A percentile compares a stretch with the other conserved stretches of the same genome.
phyloP scores from a whole-genome alignment of 1,284 basidiomycete genomes.

The Cutaneotrichosporon mucoides region DNA sequence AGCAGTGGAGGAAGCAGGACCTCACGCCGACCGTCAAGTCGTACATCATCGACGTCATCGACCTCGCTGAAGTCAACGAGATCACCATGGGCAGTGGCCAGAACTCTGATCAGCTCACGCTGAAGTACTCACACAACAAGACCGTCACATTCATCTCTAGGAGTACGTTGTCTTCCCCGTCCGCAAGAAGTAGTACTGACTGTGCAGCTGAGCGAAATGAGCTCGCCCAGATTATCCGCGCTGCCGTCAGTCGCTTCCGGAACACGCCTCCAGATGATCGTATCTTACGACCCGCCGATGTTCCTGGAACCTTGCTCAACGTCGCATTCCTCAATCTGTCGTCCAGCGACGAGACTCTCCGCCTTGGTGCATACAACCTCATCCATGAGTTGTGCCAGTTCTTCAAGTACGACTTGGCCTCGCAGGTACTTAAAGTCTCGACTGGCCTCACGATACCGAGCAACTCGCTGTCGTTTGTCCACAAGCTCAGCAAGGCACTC shows the following conservation, averaged over 20 bases:
- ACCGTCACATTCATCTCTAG: slow-evolving; percentile 37
- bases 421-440: slow-evolving; percentile 56
- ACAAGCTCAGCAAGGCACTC: slow-evolving; percentile 65
- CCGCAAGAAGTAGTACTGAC: slow-evolving; percentile 43
- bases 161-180: slow-evolving; percentile 18
- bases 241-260: slow-evolving; percentile 32
- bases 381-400: slow-evolving; percentile 71
- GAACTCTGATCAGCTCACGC: slow-evolving; percentile 73
- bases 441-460: slow-evolving; percentile 69
- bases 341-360: slow-evolving; percentile 66
- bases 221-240: slow-evolving; percentile 56
- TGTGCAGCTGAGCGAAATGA: slow-evolving; percentile 57
- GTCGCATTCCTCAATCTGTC: slow-evolving; percentile 73
- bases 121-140: slow-evolving; percentile 55
- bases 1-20: slow-evolving; percentile 39
- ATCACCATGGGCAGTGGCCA: slow-evolving; percentile 72
- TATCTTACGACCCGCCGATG: slow-evolving; percentile 71
- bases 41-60: slow-evolving; percentile 45
- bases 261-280: slow-evolving; percentile 59
- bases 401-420: slow-evolving; percentile 68
- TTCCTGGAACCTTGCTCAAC: slow-evolving; percentile 75
- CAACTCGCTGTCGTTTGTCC: slow-evolving; percentile 62
- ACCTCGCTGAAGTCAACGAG: slow-evolving; percentile 66
- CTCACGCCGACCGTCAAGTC: slow-evolving; percentile 33
- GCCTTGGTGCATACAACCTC: slow-evolving; percentile 70